These are phyloP conservation scores for Phellinidium pouzarii DNA, from an alignment of 1,284 basidiomycete genomes.

Conservation along the genomic window DNA sequence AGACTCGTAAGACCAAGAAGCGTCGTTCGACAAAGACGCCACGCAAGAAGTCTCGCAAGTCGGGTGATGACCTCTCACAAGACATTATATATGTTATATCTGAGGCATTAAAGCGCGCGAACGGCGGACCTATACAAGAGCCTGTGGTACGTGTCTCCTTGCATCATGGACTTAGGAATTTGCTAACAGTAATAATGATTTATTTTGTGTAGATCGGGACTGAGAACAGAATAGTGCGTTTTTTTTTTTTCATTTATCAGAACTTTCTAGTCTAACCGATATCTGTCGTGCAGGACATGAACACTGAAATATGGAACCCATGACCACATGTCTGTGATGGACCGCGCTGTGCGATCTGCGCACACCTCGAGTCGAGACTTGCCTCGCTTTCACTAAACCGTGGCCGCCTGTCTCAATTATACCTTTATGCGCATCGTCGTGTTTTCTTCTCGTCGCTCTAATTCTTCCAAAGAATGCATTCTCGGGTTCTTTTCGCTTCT, in stretches of 20 bases:
- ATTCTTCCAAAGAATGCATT: too few relatives aligned
- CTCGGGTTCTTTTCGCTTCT: too few relatives aligned
- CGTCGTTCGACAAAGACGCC: neutral
- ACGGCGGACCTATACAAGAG: conserved; percentile 5
- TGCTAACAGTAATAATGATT: neutral
- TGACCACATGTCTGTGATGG: too few relatives aligned
- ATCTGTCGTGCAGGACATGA: neutral
- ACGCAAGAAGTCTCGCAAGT: neutral
- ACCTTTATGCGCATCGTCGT: too few relatives aligned
- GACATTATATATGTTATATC: neutral
- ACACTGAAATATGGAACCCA: neutral
- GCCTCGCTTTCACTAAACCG: too few relatives aligned
- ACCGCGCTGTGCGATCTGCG: too few relatives aligned
- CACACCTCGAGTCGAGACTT: too few relatives aligned
- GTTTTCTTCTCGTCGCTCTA: too few relatives aligned
- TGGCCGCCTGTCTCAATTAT: too few relatives aligned
- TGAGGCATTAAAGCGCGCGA: neutral
- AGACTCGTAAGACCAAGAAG: neutral
- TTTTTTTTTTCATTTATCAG: neutral
- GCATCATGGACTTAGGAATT: neutral
- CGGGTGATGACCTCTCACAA: neutral
- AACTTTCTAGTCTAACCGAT: neutral
- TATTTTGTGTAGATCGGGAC: neutral
- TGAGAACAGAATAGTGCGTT: neutral
- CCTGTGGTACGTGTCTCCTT: conserved; percentile 2